Evolutionary conservation across 768 basidiomycete genomes (phyloP), one percentile per base, ranked within the genome.

Genomic region (Trametes cubensis): DNA sequence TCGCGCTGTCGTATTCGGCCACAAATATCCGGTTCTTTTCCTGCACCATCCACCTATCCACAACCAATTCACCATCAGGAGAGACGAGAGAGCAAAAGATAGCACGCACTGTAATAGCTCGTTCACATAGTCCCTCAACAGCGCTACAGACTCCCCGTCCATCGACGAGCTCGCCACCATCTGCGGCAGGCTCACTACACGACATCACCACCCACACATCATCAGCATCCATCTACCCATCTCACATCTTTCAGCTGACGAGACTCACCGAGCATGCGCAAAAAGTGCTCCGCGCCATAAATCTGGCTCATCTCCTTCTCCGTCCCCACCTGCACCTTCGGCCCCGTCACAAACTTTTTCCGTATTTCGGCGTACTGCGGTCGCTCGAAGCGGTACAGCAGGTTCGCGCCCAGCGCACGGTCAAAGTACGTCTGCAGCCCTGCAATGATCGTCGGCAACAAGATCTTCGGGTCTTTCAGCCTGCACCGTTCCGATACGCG

Each of bases 351-450:
- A 66, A 87, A 92, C 63, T 76, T 75, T 69, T 88, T 86, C 46
- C 90, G 83, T 23, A 92, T 82, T 50, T 89, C 86, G 6, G 89
- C 87, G 64, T 96, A 98, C 73, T 98, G 95, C 6, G 86, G 85
- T n/a, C 96, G 85, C 74, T 99, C 96, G 66, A 96, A 95, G 20
- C 94, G 88, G 71, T 98, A 99, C 4, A 98, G 81, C 26, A 99
- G 82, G 74, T 92, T 95, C 59, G 89, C 85, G 5, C 96, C 91
- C 1, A 93, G 82, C 0, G 94, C 88, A 34, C 92, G 90, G 74
- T 99, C 94, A 71, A 99, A 99, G 78, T 99, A 98, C 47, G 90
- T 82, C 52, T 87, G 84, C 13, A 98, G 80, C 1, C 96, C 96
- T 1, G 90, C 85, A 45, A 93, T 79, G 58, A 97, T 87, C 5